These are phyloP conservation scores for Pulveroboletus sp. DNA, from an alignment of 768 basidiomycete genomes.

Conservation along the genomic window DNA sequence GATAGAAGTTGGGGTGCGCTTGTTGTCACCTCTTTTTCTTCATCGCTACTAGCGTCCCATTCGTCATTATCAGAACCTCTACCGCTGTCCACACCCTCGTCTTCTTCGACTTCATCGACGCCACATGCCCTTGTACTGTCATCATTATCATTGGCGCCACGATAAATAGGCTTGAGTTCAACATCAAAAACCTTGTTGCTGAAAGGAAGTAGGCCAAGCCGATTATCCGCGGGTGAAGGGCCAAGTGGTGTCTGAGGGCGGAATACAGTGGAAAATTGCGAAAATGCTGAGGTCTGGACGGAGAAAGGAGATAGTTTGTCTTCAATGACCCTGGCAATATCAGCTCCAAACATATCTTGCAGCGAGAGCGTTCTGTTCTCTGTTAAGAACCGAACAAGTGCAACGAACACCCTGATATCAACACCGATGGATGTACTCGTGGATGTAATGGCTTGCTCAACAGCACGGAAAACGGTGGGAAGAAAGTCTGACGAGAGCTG, in stretches of 20 bases:
- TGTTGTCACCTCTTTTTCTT: slow-evolving; percentile 4
- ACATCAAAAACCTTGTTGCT: slow-evolving; percentile 40
- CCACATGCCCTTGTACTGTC: slow-evolving; percentile 3
- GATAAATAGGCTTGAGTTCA: slow-evolving; percentile 35
- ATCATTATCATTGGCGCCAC: slow-evolving; percentile 5
- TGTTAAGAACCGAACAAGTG: slow-evolving; percentile 39
- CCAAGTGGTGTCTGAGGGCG: slow-evolving; percentile 6
- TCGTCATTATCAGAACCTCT: slow-evolving; percentile 18
- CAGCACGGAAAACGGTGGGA: slow-evolving; percentile 33
- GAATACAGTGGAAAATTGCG: slow-evolving; percentile 17
- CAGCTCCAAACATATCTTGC: slow-evolving; percentile 28
- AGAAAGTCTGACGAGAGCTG: slow-evolving; percentile 40
- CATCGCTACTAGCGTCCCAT: slow-evolving; percentile 20
- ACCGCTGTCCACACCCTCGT: slow-evolving; percentile 15
- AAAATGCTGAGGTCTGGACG: slow-evolving; percentile 18
- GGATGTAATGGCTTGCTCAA: slow-evolving; percentile 25
- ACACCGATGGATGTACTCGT: slow-evolving; percentile 37
- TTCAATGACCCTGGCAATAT: slow-evolving; percentile 21
- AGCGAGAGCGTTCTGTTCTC: slow-evolving; percentile 18
- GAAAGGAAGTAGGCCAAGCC: slow-evolving; percentile 36
- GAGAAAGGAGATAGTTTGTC: slow-evolving; percentile 19
- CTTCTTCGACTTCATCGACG: slow-evolving; percentile 6
- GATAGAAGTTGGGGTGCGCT: neutral
- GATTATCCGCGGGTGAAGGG: neutral
- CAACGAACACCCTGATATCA: slow-evolving; percentile 50